Evolutionary conservation across 1,284 basidiomycete genomes (phyloP), one percentile per base, ranked within the genome.

Genomic region (Ganoderma meredithae): DNA sequence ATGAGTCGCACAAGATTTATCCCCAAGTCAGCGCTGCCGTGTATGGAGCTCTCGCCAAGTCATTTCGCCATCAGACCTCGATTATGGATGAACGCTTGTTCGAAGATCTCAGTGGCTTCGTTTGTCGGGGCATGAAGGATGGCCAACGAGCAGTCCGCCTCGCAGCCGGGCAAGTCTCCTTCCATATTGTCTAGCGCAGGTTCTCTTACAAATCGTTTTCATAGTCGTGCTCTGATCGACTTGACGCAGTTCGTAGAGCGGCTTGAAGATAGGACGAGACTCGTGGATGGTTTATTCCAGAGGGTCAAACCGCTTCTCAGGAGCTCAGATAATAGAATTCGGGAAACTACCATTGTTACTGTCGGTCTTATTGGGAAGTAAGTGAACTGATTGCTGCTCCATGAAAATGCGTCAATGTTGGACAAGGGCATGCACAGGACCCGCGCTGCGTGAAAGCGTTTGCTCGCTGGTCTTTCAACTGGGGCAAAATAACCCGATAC

Each of bases 401-500:
- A 43, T 33, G 52, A 52, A 9, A 33, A 44, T 58, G 63, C 5
- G 9, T 60, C n/a, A 19, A 41, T 10, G 36, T 58, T 44, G 15
- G 33, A 66, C 40, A 9, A 93, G 91, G 65, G 81, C 84, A 13
- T 81, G 84, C 22, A 81, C 86, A 43, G 73, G 80, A 1, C 84
- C 88, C 43, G 76, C 89, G 12, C 79, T 95, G 22, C 86, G 89
- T 9, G 86, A 87, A 62, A 84, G 87, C 7, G 77, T 96, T 3
- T 88, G 86, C 67, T 84, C 89, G 52, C 79, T 96, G 3, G 83
- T 95, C n/a, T 83, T 85, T 8, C 90, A 92, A 68, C 80, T 96
- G 1, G 92, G 89, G 1, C 84, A 89, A 61, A 76, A 82, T 19
- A 94, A 90, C 72, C 87, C 88, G 3, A 83, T 94, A 1, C 73